Evolutionary conservation across 2,329 filamentous ascomycete genomes (phyloP), one percentile per base, ranked within the genome.

Genomic region (Aphanocladium album): DNA sequence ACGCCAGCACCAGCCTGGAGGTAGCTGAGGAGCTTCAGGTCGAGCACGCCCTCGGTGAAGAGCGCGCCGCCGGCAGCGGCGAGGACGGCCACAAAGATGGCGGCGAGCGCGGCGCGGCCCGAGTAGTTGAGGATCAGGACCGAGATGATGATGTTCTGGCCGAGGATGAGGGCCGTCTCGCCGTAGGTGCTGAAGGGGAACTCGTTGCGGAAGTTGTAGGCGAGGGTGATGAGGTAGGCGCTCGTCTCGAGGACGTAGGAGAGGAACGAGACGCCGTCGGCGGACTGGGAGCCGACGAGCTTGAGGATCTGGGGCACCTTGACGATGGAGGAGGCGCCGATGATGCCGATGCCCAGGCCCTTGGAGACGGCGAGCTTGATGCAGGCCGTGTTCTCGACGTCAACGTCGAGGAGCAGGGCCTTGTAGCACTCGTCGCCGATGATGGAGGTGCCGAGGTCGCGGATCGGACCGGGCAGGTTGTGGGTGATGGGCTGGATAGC

Each of bases 261-360:
- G 49, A 96, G 83, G 77, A 98, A 96, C 53, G 87, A 91, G 63
- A 99, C 84, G 67, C 95, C 95, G 49, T 86, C 84, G 30, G 92
- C 87, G 54, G 91, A 96, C 69, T 87, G 84, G 52, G 91, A 92
- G 70, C 82, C 82, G 70, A 95, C 77, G 56, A 99, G 87, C 80
- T 99, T 99, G 74, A 97, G 76, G 72, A 99, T 93, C 80, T 99
- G 95, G 0, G 95, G 95, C 27, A 99, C 87, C 79, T 99, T 99
- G 80, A 99, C 93, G 68, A 98, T 86, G 59, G 90, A 88, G 30
- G 90, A 93, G 57, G 92, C 91, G 67, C 84, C 89, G 71, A 99
- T 92, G 77, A 99, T 99, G 73, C 88, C 95, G 67, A 98, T 88
- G 61, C 95, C 93, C 17, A 99, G 87, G 3, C 83, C 91, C 79